Evolutionary conservation across 2,329 filamentous ascomycete genomes (phyloP).

Genomic region (Ophiostoma piceae): DNA sequence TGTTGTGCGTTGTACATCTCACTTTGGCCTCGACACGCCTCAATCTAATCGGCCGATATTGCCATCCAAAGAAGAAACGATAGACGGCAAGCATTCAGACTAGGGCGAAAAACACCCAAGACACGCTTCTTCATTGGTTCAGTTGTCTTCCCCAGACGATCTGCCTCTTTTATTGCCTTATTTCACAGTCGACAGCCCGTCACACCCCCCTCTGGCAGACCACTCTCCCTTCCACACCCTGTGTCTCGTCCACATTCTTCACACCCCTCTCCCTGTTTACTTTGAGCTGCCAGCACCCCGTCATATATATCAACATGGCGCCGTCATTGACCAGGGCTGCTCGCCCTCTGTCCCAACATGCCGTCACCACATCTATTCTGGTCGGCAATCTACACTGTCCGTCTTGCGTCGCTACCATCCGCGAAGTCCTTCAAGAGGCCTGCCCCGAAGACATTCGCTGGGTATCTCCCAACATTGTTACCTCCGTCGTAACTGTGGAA

Average conservation of each 20-base stretch:
- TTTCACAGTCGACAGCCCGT: not conserved
- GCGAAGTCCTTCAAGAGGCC: slow-evolving; percentile 48
- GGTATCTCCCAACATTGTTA: slow-evolving; percentile 66
- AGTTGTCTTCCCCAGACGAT: not conserved
- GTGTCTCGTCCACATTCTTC: not conserved
- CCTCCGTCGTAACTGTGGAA: slow-evolving; percentile 60
- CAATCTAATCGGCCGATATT: not conserved
- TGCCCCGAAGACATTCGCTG: slow-evolving; percentile 46
- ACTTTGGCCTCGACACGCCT: not conserved
- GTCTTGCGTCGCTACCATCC: slow-evolving; percentile 64
- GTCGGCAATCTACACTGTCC: slow-evolving; percentile 74
- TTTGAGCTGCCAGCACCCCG: not conserved
- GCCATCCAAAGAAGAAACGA: not conserved
- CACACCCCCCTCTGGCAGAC: slow-evolving; percentile 8
- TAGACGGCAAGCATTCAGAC: not conserved
- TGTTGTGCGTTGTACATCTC: not conserved
- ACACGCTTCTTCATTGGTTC: not conserved
- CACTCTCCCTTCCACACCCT: slow-evolving; percentile 17
- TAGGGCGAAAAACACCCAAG: not conserved
- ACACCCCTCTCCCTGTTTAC: not conserved
- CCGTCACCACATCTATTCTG: slow-evolving; percentile 56
- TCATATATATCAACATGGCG: slow-evolving; percentile 26
- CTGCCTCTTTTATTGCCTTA: not conserved
- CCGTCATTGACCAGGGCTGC: slow-evolving; percentile 29
- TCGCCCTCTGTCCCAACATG: slow-evolving; percentile 20